Base-by-base conservation (phyloP, 805 yeast genomes). In the Ascoidea tarda region DNA sequence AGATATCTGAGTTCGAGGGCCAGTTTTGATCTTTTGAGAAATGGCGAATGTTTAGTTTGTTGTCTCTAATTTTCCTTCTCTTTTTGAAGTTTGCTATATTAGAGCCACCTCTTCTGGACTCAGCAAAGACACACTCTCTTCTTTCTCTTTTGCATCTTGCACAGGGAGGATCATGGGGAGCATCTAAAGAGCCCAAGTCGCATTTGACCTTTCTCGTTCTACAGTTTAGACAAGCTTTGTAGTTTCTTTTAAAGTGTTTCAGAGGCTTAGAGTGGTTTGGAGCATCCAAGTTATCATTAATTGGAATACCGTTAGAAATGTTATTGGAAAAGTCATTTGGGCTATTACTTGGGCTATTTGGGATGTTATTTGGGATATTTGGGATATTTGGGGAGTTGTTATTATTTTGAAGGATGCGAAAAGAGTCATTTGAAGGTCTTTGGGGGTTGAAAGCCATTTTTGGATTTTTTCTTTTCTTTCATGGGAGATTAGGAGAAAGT, bases 151-250 rank as follows among this genome's bases (percentile, higher is more conserved):
- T 74, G 61, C 98, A 90, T 50, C 97, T 69, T 2, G 79, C 82
- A 71, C 98, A 90, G 4, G 95, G 93, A 3, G 95, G 93, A 5
- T 78, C 80, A 48, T 73, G 72, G 0, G 95, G 95, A 55, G 75
- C 74, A 50, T 80, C 83, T 6, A 81, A 77, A 6, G 82, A 78
- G 1, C 96, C 96, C 58, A 90, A 68, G 62, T 88, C 95, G 69
- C 98, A 90, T 60, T 81, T 81, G 47, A 87, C 87, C 61, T 90
- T 91, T 47, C 95, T 75, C 5, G 81, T 77, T 16, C 96, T 76
- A 63, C 98, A 90, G 66, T 81, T 86, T 50, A 86, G 66, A 61
- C 98, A 90, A 1, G 97, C 97, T 56, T 79, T 75, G 64, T 86
- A 90, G 55, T 81, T 79, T 57, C 96, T 69, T 58, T 71, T 77